Base-by-base conservation (phyloP, 2,329 filamentous ascomycete genomes). In the Paraconiothyrium brasiliense region DNA sequence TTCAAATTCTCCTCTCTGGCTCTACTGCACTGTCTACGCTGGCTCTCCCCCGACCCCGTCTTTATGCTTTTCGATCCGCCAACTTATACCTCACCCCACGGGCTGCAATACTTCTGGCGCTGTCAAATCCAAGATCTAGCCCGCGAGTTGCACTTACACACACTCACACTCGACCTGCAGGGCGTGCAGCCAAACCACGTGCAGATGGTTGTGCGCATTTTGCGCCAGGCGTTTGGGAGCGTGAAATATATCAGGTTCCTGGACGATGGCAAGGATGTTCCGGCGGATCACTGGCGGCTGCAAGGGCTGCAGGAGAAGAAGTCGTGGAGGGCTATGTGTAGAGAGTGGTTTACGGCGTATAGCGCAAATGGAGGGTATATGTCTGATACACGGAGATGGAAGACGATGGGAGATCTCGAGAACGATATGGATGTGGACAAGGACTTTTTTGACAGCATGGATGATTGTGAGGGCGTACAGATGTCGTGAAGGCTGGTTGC, bases 61-160 rank as follows among this genome's bases (percentile, higher is more conserved):
- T 76, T 73, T 44, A 59, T 65, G 5, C 62, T 76, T 0, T 67
- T 77, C 54, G 67, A 72, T 32, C 71, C 72, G 0, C 70, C 71
- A 5, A 66, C 71, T 16, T 55, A 39, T 30, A 68, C 67, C 2
- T 65, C 58, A 1, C 70, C 71, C 3, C 56, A 47, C 1, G 67
- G 62, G 1, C 41, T 76, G 27, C 70, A 69, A 20, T 69, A 70
- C 37, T 70, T 76, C 34, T 77, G 74, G 74, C 70, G 74, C 32
- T 74, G 71, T 32, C 73, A 77, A 48, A 65, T 77, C 14, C 70
- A 68, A 10, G 71, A 75, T 32, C 60, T 75, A 3, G 65, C 65
- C 13, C 60, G 62, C 13, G 72, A 76, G 20, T 52, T 77, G 13
- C 59, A 71, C 37, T 62, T 77, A 0, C 43, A 55, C 39, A 67